Percentiles rank a stretch among this genome's conserved stretches.
Conservation (phyloP, 805 yeast genomes). For the Brettanomyces nanus region DNA sequence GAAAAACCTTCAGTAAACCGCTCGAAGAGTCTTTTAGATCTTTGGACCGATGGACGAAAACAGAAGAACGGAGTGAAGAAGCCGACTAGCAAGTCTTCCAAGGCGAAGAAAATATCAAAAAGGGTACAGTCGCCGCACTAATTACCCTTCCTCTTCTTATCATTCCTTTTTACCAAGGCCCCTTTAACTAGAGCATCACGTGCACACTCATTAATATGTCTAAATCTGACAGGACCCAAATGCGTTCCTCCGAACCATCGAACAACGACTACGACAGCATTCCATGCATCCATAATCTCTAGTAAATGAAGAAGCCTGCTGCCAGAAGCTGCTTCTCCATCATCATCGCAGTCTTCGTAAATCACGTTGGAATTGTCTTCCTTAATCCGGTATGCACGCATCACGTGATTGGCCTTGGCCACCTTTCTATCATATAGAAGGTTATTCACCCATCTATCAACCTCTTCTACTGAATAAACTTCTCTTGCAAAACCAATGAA, state of each 20-base stretch:
- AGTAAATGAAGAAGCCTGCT: constrained; percentile 72
- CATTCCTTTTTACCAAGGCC: constrained; percentile 34
- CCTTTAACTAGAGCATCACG: constrained; percentile 74
- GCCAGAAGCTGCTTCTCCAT: constrained; percentile 97
- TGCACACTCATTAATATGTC: constrained; percentile 84
- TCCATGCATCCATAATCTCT: constrained; percentile 68
- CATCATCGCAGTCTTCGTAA: constrained; percentile 88
- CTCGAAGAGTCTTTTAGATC: too few relatives aligned
- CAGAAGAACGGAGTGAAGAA: too few relatives aligned
- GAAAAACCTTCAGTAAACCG: too few relatives aligned
- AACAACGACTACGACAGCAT: constrained; percentile 77
- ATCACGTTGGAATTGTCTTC: constrained; percentile 41
- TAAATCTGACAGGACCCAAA: constrained; percentile 89
- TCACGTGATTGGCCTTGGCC: constrained; percentile 64
- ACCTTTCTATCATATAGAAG: constrained; percentile 61
- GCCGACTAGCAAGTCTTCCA: too few relatives aligned
- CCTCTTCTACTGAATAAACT: constrained; percentile 63
- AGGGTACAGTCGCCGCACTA: too few relatives aligned
- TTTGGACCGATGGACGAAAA: too few relatives aligned
- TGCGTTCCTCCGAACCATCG: constrained; percentile 93
- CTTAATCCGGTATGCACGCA: constrained; percentile 79
- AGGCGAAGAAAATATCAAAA: too few relatives aligned
- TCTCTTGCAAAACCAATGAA: constrained; percentile 69
- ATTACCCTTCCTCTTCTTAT: too few relatives aligned
- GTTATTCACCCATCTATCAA: constrained; percentile 38